Evolutionary conservation across 305 asterid genomes (phyloP).

Genomic region (Ilex paraguariensis): DNA sequence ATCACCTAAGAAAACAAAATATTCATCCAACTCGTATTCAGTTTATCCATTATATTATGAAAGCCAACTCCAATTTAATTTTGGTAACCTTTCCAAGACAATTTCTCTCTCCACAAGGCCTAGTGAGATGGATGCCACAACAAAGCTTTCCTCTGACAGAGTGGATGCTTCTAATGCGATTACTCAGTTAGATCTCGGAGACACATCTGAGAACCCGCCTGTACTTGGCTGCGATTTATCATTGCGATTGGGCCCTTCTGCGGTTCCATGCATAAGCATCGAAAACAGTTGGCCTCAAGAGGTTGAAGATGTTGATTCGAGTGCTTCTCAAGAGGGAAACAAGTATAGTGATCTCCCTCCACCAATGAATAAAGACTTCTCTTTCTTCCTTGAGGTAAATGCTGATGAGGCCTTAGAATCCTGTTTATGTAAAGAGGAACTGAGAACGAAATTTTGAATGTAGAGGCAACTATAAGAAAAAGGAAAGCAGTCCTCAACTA

Average conservation of each 20-base stretch:
- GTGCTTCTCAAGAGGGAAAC: constrained; percentile 16
- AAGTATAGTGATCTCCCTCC: constrained; percentile 16
- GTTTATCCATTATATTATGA: constrained; percentile 58
- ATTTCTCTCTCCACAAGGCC: constrained; percentile 19
- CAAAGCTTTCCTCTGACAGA: constrained; percentile 10
- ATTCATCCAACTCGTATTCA: constrained; percentile 34
- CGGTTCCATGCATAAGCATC: constrained; percentile 28
- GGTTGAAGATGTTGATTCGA: constrained; percentile 6
- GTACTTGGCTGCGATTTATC: constrained; percentile 70
- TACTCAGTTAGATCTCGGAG: constrained; percentile 11
- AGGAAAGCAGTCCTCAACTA: constrained; percentile 15
- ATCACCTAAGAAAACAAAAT: constrained; percentile 7
- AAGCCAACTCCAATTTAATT: constrained; percentile 25
- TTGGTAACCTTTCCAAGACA: constrained; percentile 19
- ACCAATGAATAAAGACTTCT: constrained; percentile 12
- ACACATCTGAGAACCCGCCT: constrained; percentile 15
- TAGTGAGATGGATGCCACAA: constrained; percentile 18
- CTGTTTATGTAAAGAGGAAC: constrained; percentile 14
- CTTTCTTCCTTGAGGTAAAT: neutral
- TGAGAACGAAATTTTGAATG: constrained; percentile 15
- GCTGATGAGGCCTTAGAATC: no score
- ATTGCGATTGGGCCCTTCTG: constrained; percentile 57
- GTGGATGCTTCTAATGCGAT: constrained; percentile 15
- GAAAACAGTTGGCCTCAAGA: constrained; percentile 12
- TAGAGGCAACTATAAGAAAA: constrained; percentile 16